Evolutionary conservation across 495 filamentous ascomycete genomes (phyloP), one percentile per base, ranked within the genome.

Genomic region (Penicillium argentinense): DNA sequence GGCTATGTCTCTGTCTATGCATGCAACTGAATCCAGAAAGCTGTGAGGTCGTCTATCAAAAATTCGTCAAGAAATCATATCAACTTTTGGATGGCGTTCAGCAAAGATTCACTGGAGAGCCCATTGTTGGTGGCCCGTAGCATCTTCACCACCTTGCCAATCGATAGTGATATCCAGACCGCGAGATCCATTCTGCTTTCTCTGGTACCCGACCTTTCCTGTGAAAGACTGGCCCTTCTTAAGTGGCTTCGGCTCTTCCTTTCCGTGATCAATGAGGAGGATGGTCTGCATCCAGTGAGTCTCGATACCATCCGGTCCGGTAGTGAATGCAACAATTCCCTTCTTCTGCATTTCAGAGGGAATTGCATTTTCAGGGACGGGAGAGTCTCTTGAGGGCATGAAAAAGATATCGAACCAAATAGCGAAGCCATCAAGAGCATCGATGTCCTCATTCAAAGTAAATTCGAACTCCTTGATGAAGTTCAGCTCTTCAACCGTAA

Each of bases 341-440:
- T 73, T 70, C 63, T 74, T 76, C 51, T 64, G 60, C 66, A 70
- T 67, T 26, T 73, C 68, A 21, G 66, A 59, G 24, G 67, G 65
- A 26, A 64, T 55, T 6, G 67, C 68, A 56, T 79, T 60, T 14
- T 72, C 61, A 3, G 76, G 67, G 14, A 79, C 56, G 3, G 54
- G 54, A 38, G 72, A 65, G 5, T 72, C 63, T 14, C 66, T 55
- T 2, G 73, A 72, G 3, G 74, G 73, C 60, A 80, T 69, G 57
- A 85, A 84, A 67, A 80, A 81, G 3, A 78, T 81, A 53, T 85
- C 82, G 48, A 85, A 84, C 80, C 81, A 84, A 45, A 84, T 76
- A 14, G 72, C 66, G 61, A 72, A 85, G 12, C 80, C 82, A 63
- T 84, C 78, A 17, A 85, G 66, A 3, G 72, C 63, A 48, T 81